Conservation (phyloP, 495 filamentous ascomycete species). For the Neurospora sp. region DNA sequence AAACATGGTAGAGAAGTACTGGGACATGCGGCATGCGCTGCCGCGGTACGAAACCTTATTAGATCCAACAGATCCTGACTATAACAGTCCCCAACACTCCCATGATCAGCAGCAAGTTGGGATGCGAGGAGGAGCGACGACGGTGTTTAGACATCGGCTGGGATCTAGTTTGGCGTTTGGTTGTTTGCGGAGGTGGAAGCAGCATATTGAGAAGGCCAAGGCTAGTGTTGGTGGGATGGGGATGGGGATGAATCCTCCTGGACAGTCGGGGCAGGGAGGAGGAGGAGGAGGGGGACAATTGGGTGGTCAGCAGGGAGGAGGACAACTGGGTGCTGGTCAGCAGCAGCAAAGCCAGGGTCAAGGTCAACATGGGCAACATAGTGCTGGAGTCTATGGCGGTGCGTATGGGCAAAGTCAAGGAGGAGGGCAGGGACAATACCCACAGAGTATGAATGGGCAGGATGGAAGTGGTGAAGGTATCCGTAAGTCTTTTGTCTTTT, state of each 20-base stretch:
- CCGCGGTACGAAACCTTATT: constrained; percentile 7
- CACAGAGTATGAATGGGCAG: background rate
- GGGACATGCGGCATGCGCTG: constrained; percentile 13
- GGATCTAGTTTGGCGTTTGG: constrained; percentile 30
- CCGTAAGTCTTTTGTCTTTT: background rate
- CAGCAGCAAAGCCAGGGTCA: background rate
- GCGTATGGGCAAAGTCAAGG: background rate
- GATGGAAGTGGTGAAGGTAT: background rate
- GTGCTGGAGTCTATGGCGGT: background rate
- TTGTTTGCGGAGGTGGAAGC: constrained; percentile 30
- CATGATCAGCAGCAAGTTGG: background rate
- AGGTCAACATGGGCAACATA: background rate
- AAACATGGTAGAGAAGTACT: constrained; percentile 28
- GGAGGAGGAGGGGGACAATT: background rate
- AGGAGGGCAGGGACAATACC: background rate
- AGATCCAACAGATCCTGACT: constrained; percentile 3
- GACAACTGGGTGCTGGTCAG: background rate
- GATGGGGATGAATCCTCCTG: background rate
- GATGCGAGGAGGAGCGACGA: background rate
- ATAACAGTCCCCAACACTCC: background rate
- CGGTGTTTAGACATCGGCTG: constrained; percentile 23
- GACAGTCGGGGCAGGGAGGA: background rate
- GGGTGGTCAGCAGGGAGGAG: background rate
- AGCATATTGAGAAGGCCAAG: constrained; percentile 19
- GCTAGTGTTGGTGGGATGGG: background rate